Percentiles rank a stretch among this genome's conserved stretches.
phyloP scores from a whole-genome alignment of 441 rosid genomes.

The Melastoma candidum region DNA sequence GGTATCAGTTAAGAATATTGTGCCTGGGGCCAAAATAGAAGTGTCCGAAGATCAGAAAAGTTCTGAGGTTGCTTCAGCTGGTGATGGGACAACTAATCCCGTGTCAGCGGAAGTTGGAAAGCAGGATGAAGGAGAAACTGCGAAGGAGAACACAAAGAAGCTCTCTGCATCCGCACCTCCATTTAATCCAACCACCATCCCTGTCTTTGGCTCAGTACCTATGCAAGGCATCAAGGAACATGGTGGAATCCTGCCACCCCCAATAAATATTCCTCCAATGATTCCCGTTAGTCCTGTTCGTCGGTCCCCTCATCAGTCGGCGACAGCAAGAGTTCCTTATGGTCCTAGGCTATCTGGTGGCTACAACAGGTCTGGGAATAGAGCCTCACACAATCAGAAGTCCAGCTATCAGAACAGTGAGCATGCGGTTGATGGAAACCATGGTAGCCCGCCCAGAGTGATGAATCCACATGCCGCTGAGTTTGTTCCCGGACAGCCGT shows the following conservation, averaged over 20 bases:
- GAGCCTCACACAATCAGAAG: slow-evolving; percentile 43
- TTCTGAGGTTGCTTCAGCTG: slow-evolving; percentile 25
- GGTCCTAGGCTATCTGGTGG: slow-evolving; percentile 85
- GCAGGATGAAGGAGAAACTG: slow-evolving; percentile 40
- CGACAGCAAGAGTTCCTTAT: slow-evolving; percentile 69
- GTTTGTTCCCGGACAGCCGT: slow-evolving; percentile 74
- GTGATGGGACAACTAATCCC: slow-evolving; percentile 25
- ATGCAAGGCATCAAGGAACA: slow-evolving; percentile 61
- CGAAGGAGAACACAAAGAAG: slow-evolving; percentile 56
- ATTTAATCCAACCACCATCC: slow-evolving; percentile 57
- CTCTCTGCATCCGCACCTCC: slow-evolving; percentile 80
- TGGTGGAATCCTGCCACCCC: slow-evolving; percentile 68
- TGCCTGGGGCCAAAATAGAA: slow-evolving; percentile 25
- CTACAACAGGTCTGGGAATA: slow-evolving; percentile 56
- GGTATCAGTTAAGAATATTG: slow-evolving; percentile 22
- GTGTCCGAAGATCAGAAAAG: slow-evolving; percentile 22
- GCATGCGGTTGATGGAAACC: slow-evolving; percentile 41
- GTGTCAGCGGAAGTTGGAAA: slow-evolving; percentile 36
- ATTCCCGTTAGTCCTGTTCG: slow-evolving; percentile 57
- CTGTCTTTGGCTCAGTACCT: slow-evolving; percentile 44
- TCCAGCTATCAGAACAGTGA: slow-evolving; percentile 40
- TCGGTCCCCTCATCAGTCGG: slow-evolving; percentile 77
- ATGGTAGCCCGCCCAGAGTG: slow-evolving; percentile 45
- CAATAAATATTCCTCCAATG: slow-evolving; percentile 64
- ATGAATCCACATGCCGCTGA: slow-evolving; percentile 84